Percentiles rank a stretch among this genome's conserved stretches.
Evolutionary conservation across 2,329 filamentous ascomycete species (phyloP).

Genomic region (Fusarium tanahbumbuense): DNA sequence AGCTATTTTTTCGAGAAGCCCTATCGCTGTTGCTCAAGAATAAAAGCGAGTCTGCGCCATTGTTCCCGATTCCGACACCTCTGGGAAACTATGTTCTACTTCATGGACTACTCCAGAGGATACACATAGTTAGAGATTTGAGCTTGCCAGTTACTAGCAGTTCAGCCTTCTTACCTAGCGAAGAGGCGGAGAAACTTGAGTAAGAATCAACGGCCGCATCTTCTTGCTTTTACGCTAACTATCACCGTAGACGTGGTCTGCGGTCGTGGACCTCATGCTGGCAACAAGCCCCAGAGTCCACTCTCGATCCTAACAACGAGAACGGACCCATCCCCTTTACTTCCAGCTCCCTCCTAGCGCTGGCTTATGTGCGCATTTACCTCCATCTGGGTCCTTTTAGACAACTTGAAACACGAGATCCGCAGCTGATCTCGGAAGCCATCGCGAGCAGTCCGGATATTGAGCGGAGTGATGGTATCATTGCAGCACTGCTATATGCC

Average conservation of each 20-base stretch:
- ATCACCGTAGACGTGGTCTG: slow-evolving; percentile 45
- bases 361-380: slow-evolving; percentile 59
- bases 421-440: slow-evolving; percentile 54
- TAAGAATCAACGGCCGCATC: slow-evolving; percentile 24
- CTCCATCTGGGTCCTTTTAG: slow-evolving; percentile 59
- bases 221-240: neutral
- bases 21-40: slow-evolving; percentile 50
- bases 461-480: slow-evolving; percentile 60
- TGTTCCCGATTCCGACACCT: slow-evolving; percentile 51
- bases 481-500: slow-evolving; percentile 63
- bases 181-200: slow-evolving; percentile 54
- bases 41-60: slow-evolving; percentile 32
- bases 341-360: slow-evolving; percentile 54
- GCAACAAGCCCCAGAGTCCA: slow-evolving; percentile 55
- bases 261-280: slow-evolving; percentile 54
- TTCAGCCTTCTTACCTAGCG: slow-evolving; percentile 48
- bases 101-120: slow-evolving; percentile 53
- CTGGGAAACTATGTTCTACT: slow-evolving; percentile 54
- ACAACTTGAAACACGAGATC: slow-evolving; percentile 58
- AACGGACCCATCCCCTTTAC: slow-evolving; percentile 57
- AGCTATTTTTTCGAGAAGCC: slow-evolving; percentile 53
- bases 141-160: slow-evolving; percentile 51
- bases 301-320: slow-evolving; percentile 55
- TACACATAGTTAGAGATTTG: slow-evolving; percentile 54
- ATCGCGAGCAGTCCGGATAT: slow-evolving; percentile 54